Percentiles rank a stretch among this genome's conserved stretches.
phyloP scores from a whole-genome alignment of 2,329 filamentous ascomycete genomes.

The Alternaria rosae region DNA sequence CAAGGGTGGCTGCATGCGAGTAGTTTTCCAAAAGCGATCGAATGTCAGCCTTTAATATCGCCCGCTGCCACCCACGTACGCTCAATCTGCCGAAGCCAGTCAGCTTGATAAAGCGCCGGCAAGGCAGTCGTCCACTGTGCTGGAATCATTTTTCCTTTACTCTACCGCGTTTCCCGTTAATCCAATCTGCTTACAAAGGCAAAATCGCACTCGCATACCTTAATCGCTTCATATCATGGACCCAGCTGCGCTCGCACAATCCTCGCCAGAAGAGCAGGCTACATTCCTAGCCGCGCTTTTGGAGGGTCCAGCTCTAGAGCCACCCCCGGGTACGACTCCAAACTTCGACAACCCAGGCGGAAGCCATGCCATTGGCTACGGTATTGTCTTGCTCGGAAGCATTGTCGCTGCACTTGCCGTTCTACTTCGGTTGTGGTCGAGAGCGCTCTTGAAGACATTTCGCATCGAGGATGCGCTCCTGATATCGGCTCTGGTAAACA shows the following conservation, averaged over 20 bases:
- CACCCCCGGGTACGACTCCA: not conserved
- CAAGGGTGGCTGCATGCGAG: not conserved
- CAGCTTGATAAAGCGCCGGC: not conserved
- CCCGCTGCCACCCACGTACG: not conserved
- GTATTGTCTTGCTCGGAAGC: not conserved
- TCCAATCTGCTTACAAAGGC: not conserved
- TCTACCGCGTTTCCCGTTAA: not conserved
- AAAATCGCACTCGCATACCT: not conserved
- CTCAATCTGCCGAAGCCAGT: not conserved
- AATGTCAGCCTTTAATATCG: not conserved
- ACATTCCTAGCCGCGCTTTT: not conserved
- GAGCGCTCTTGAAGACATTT: not conserved
- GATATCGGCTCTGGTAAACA: not conserved
- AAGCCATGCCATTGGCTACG: not conserved
- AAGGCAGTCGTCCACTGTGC: not conserved
- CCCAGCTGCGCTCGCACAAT: not conserved
- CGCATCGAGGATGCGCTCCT: not conserved
- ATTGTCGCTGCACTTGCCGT: not conserved
- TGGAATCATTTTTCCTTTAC: not conserved
- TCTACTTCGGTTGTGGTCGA: not conserved
- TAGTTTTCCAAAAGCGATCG: not conserved
- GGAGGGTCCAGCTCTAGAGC: not conserved
- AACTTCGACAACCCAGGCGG: not conserved
- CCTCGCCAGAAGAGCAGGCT: not conserved
- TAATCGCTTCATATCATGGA: not conserved